A percentile compares a stretch with the other conserved stretches of the same genome.
phyloP scores from a whole-genome alignment of 257 asterid species.

The Nicotiana noctiflora region DNA sequence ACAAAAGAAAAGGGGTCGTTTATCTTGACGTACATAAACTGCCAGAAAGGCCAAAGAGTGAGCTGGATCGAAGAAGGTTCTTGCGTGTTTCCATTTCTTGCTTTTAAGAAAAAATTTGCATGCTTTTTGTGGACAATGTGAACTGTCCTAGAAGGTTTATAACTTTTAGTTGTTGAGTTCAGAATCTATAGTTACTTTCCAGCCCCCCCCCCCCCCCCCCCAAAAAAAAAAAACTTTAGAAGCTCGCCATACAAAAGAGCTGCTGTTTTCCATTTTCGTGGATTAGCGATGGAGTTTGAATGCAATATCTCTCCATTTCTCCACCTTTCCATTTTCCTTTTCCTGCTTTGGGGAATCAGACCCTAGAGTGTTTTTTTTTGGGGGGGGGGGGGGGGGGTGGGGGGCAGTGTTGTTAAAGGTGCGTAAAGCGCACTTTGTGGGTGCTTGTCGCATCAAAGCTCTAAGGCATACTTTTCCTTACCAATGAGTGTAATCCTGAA shows the following conservation, averaged over 20 bases:
- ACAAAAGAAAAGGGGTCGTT: conserved; percentile 83
- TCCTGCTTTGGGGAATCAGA: neutral
- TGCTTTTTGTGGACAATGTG: neutral
- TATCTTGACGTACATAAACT: conserved; percentile 91
- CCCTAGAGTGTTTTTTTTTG: too few species aligned
- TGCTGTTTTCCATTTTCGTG: neutral
- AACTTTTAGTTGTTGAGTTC: neutral
- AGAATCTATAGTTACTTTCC: neutral
- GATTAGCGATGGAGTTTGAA: neutral
- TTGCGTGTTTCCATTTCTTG: neutral
- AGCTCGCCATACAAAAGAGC: neutral
- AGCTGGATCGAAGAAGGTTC: conserved; percentile 84
- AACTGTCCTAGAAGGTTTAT: neutral
- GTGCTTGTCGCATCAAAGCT: too few species aligned
- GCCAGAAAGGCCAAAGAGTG: conserved; percentile 90
- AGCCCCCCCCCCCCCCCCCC: too few species aligned
- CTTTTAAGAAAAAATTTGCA: neutral
- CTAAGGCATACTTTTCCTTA: too few species aligned
- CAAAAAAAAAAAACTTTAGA: neutral
- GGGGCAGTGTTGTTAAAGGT: too few species aligned
- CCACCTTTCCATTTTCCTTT: neutral
- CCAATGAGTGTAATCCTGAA: too few species aligned
- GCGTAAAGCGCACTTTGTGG: too few species aligned
- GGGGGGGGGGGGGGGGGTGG: too few species aligned
- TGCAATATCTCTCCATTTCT: neutral